These are phyloP conservation scores for Lablab purpureus DNA, from an alignment of 306 rosid species.

Conservation along the genomic window DNA sequence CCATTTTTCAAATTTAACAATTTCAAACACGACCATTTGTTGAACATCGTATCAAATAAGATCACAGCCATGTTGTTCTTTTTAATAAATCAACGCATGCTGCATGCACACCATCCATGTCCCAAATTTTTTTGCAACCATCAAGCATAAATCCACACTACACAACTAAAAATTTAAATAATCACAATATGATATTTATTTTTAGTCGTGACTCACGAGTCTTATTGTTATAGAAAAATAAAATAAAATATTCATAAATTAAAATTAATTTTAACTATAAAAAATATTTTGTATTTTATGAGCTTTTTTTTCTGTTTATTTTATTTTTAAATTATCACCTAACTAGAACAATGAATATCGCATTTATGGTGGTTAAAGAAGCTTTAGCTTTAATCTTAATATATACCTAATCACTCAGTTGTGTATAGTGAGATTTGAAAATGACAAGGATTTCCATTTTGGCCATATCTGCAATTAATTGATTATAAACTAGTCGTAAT, in stretches of 20 bases:
- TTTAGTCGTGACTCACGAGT: background rate
- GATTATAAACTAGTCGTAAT: slow-evolving; percentile 35
- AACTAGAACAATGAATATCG: slow-evolving; percentile 35
- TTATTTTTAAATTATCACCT: no score
- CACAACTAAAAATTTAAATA: slow-evolving; percentile 2
- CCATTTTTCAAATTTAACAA: background rate
- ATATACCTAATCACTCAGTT: slow-evolving; percentile 40
- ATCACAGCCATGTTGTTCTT: background rate
- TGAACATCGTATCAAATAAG: background rate
- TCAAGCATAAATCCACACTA: background rate
- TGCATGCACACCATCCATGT: background rate
- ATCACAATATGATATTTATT: background rate
- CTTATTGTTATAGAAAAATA: background rate
- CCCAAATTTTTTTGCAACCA: background rate
- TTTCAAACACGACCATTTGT: background rate
- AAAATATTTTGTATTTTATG: no score
- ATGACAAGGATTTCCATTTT: slow-evolving; percentile 46
- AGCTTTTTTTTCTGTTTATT: no score
- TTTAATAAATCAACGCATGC: background rate
- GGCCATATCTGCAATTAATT: slow-evolving; percentile 9
- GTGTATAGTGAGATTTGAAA: slow-evolving; percentile 47
- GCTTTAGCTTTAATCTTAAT: slow-evolving; percentile 41
- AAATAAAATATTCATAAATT: no score
- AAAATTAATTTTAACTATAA: no score
- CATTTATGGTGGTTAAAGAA: slow-evolving; percentile 40